Evolutionary conservation across 164 flowering plant genomes (phyloP), one percentile per base, ranked within the genome.

Genomic region (Tetracentron sinense): DNA sequence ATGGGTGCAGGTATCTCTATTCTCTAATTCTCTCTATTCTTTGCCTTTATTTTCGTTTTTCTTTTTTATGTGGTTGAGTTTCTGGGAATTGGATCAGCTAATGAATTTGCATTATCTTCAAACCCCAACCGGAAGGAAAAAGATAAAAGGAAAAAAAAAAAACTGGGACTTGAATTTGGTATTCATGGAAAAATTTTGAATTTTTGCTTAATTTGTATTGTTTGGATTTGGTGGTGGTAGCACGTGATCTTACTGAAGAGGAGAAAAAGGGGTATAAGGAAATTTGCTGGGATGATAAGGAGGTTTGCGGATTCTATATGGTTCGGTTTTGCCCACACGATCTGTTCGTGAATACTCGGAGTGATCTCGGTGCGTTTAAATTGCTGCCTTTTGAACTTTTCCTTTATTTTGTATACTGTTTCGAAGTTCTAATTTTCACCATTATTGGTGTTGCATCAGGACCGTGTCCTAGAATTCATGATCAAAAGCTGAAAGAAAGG

Each of bases 291-390:
- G 99, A 91, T 59, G 91, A 84, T 69, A 90, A 84, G 75, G 99
- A 95, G 61, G 99, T 88, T 61, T 94, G 99, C 58, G 82, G 78
- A 17, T 81, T 68, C 58, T 95, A 85, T 63, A 95, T 95, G 99
- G 88, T 92, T 69, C 83, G 97, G 4, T 92, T 95, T 69, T 95
- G 99, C 66, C 99, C 99, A 17, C 99, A 95, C 52, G 99, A 95
- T 76, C 80, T 95, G 74, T 95, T 95, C 66, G 92, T 95, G 69
- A 95, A 92, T 69, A 95, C 99, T 11, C 80, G 86, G 11, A 95
- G 99, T 67, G 99, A 95, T 79, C 88, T 95, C 1, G 99, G 98
- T 93, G 53, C 20, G 82, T 75, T 28, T 63, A 22, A 22, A 7
- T 55, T 50, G 30, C 52, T 21, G 54, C 58, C 48, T 21, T n/a